These are phyloP conservation scores for Vanrija sp. DNA, from an alignment of 1,284 basidiomycete species.

Conservation along the genomic window DNA sequence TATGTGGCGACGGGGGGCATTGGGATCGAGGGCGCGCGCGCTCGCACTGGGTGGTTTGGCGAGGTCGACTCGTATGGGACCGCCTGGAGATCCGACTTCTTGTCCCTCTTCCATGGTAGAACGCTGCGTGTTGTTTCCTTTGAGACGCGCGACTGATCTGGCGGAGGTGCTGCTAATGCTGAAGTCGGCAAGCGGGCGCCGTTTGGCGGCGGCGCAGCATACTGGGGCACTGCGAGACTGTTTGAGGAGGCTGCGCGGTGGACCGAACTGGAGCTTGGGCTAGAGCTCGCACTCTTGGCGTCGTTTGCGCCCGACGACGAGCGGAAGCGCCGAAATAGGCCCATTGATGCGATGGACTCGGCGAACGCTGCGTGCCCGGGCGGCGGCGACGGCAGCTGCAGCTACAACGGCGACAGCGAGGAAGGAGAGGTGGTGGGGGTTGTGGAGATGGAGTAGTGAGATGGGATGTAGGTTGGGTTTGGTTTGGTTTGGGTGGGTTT, in stretches of 20 bases:
- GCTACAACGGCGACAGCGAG: too few relatives aligned
- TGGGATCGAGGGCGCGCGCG: neutral
- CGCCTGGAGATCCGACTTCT: neutral
- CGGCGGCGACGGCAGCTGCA: too few relatives aligned
- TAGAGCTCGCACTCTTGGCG: neutral
- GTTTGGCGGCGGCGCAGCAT: neutral
- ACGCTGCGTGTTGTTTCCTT: neutral
- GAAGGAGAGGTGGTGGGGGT: too few relatives aligned
- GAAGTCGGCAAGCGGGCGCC: neutral
- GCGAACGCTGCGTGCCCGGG: too few relatives aligned
- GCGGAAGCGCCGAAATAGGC: constrained; percentile 16
- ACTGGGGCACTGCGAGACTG: neutral
- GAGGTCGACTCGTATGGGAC: neutral
- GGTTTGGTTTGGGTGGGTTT: too few relatives aligned
- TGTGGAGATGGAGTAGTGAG: too few relatives aligned
- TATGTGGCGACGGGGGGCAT: neutral
- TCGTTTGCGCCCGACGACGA: constrained; percentile 7
- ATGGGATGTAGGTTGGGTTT: too few relatives aligned
- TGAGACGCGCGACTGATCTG: neutral
- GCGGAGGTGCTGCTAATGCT: neutral
- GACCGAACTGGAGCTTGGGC: neutral
- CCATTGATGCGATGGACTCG: constrained; percentile 4
- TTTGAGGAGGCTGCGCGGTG: constrained; percentile 1
- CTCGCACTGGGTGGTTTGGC: neutral
- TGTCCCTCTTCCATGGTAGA: constrained; percentile 4